Conservation (phyloP, 148 eudicot genomes). For the Pouteria glomerata region DNA sequence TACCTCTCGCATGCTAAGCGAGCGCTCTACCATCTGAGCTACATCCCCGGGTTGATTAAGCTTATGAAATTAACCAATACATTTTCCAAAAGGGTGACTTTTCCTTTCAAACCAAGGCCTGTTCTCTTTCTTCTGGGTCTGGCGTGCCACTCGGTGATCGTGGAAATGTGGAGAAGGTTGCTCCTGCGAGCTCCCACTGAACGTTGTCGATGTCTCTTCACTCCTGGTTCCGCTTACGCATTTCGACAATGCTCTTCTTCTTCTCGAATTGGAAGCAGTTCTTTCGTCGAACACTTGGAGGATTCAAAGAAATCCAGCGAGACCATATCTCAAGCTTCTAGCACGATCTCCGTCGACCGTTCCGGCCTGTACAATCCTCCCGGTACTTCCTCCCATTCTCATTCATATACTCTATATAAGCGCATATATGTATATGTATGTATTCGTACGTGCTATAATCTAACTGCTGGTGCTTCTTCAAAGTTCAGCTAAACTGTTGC, state of each 20-base stretch:
- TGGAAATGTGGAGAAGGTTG: slow-evolving; percentile 47
- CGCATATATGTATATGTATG: not conserved
- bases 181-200: slow-evolving; percentile 28
- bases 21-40: slow-evolving; percentile 98
- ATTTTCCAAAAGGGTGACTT: too few species aligned
- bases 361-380: slow-evolving; percentile 62
- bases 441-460: not conserved
- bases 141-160: too few species aligned
- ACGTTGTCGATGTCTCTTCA: slow-evolving; percentile 15
- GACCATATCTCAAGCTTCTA: slow-evolving; percentile 19
- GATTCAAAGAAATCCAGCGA: slow-evolving; percentile 17
- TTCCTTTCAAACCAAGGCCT: too few species aligned
- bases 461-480: not conserved
- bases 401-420: not conserved
- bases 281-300: slow-evolving; percentile 46
- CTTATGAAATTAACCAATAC: too few species aligned
- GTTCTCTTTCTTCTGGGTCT: not conserved
- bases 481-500: not conserved
- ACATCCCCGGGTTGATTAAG: too few species aligned
- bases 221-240: slow-evolving; percentile 5
- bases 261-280: slow-evolving; percentile 22
- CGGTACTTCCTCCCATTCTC: slow-evolving; percentile 24
- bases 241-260: slow-evolving; percentile 21
- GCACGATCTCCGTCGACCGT: slow-evolving; percentile 75
- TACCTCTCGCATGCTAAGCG: slow-evolving; percentile 99